These are phyloP conservation scores for Pseudogymnoascus sp. DNA, from an alignment of 2,329 filamentous ascomycete genomes.

Conservation along the genomic window DNA sequence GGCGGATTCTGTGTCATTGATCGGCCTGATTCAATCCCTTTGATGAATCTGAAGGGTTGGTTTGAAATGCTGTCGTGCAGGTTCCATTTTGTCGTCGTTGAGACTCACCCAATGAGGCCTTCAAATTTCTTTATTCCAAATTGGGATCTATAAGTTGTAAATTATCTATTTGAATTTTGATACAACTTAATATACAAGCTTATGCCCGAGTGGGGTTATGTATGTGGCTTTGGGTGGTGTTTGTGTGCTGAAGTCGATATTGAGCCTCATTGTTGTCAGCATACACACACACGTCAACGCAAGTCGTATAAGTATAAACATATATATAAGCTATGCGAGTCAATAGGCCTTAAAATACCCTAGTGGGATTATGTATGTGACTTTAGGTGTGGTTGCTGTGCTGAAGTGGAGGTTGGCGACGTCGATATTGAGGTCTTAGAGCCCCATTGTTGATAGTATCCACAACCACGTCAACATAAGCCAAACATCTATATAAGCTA, in stretches of 20 bases:
- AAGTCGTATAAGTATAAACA: not conserved
- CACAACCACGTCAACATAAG: not conserved
- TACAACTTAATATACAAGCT: not conserved
- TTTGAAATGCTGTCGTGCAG: not conserved
- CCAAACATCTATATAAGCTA: not conserved
- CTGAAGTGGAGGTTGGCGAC: not conserved
- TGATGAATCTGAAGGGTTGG: not conserved
- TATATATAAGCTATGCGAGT: not conserved
- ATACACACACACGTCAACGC: not conserved
- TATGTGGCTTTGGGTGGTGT: not conserved
- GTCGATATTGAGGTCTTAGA: not conserved
- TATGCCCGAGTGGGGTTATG: not conserved
- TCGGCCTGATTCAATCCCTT: not conserved
- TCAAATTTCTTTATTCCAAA: not conserved
- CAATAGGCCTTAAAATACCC: not conserved
- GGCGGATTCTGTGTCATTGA: not conserved
- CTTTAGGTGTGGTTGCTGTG: not conserved
- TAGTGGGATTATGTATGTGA: not conserved
- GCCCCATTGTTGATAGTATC: not conserved
- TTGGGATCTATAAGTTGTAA: not conserved
- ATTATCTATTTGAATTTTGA: not conserved
- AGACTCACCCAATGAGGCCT: not conserved
- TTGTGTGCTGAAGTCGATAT: not conserved
- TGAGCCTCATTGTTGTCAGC: not conserved
- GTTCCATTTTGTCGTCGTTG: not conserved